Base-by-base conservation (phyloP, 768 basidiomycete genomes). In the Porphyrellus cyaneotinctus region DNA sequence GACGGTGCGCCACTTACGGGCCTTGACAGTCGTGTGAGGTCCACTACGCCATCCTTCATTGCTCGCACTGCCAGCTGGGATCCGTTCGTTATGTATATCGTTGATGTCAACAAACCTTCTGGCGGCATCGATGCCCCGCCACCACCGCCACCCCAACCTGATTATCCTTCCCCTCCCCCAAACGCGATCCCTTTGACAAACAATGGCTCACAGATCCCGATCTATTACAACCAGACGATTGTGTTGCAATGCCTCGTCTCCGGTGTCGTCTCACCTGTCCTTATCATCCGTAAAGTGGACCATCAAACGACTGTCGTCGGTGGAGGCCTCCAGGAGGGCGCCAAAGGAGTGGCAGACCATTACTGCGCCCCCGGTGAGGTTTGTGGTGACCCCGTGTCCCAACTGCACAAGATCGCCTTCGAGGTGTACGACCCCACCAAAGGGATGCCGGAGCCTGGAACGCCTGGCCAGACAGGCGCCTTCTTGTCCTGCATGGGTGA, bases 211-310 rank as follows among this genome's bases (percentile, higher is more conserved):
- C 88, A 88, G 63, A 92, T 91, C 43, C 87, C 93, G 17, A 86
- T 98, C 52, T 92, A 94, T 71, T 98, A 97, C 78, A 98, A 98
- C 65, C 90, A 95, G 69, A 94, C 92, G 1, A 88, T 98, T 43
- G 91, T 97, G 28, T 71, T 98, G 32, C 95, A 98, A 66, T 97
- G 94, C 63, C 75, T 95, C 58, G 89, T 89, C 2, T 95, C 95
- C 3, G 95, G 94, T 26, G 88, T 94, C 38, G 89, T 95, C 61
- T 91, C 90, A 53, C 95, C 95, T 11, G 85, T 94, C 36, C 78
- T 98, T 39, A 88, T 97, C 71, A 88, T 97, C 59, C 89, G 95
- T 49, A 92, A 94, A 63, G 91, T 97, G 48, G 95, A 97, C 62
- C 86, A 88, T 60, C 88, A 86, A 59, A 91, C 90, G 2, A 89